These are phyloP conservation scores for Malus fusca DNA, from an alignment of 306 rosid genomes.

Conservation along the genomic window DNA sequence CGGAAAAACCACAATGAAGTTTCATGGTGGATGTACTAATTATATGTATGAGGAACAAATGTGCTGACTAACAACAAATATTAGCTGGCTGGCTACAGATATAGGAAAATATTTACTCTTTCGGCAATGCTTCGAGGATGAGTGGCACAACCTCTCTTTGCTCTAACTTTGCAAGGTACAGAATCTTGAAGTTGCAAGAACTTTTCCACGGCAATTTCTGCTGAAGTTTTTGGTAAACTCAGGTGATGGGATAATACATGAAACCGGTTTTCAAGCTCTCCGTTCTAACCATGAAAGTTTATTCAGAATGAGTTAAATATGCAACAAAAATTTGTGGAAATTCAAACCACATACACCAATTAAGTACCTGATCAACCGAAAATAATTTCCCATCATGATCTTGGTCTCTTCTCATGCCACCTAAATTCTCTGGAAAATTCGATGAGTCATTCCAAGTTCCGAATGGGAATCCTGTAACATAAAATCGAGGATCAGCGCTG, in stretches of 20 bases:
- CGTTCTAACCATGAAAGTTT: conserved; percentile 35
- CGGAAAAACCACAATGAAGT: not conserved
- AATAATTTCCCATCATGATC: conserved; percentile 37
- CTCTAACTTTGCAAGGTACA: conserved; percentile 90
- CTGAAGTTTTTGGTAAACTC: conserved; percentile 69
- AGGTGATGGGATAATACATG: conserved; percentile 58
- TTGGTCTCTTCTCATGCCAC: conserved; percentile 45
- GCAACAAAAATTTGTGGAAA: not conserved
- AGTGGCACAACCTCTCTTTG: conserved; percentile 94
- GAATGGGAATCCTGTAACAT: conserved; percentile 43
- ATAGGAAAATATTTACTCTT: conserved; percentile 44
- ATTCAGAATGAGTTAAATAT: not conserved
- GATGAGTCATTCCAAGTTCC: conserved; percentile 54
- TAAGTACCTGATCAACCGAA: conserved; percentile 48
- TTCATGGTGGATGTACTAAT: not conserved
- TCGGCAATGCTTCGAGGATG: conserved; percentile 99
- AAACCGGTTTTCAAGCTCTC: conserved; percentile 51
- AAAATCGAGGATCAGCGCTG: conserved; percentile 31
- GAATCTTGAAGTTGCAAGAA: conserved; percentile 72
- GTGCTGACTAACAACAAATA: not conserved
- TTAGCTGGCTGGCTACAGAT: not conserved
- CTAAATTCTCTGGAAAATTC: conserved; percentile 33
- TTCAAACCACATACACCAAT: not conserved
- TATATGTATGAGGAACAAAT: too few relatives aligned
- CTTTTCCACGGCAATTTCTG: conserved; percentile 61